Evolutionary conservation across 106 monocot species (phyloP).

Genomic region (Dendrobium huoshanense): DNA sequence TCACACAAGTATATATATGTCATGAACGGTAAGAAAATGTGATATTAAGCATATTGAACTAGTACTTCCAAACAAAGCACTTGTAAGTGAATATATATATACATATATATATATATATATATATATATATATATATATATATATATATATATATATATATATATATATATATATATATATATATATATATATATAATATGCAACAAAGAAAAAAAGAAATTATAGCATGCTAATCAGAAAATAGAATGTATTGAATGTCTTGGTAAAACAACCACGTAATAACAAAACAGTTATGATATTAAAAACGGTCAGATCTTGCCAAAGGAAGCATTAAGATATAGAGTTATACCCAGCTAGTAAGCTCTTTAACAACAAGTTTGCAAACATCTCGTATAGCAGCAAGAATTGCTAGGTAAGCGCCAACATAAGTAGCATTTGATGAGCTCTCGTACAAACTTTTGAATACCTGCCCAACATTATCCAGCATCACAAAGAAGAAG

Average conservation of each 20-base stretch:
- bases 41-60: neutral
- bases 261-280: neutral
- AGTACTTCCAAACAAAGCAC: neutral
- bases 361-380: constrained; percentile 86
- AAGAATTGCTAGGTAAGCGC: constrained; percentile 56
- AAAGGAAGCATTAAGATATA: neutral
- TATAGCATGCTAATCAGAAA: neutral
- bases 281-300: neutral
- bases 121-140: neutral
- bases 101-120: neutral
- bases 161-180: neutral
- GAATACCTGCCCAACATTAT: constrained; percentile 47
- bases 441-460: constrained; percentile 78
- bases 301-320: neutral
- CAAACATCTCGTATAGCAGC: constrained; percentile 82
- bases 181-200: neutral
- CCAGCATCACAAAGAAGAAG: neutral
- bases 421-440: constrained; percentile 44
- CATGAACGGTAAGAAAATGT: neutral
- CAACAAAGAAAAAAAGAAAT: neutral
- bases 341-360: constrained; percentile 85
- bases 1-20: neutral
- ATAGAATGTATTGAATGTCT: neutral
- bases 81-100: neutral
- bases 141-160: neutral